phyloP scores from a whole-genome alignment of 2,329 filamentous ascomycete species.

The Aspergillus sp. region DNA sequence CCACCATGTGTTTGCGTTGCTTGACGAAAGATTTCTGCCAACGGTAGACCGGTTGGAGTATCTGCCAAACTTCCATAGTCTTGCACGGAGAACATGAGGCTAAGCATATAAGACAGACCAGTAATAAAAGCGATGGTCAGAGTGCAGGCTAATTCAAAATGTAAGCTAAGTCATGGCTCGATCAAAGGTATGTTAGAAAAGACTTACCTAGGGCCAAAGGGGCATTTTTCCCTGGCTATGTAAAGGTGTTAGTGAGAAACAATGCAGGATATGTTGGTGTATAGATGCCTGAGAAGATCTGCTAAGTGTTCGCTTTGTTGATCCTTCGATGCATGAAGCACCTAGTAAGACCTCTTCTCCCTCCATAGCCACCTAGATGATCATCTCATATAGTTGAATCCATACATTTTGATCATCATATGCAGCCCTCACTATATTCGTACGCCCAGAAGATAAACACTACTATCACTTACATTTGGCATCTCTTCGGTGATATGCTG shows the following conservation, averaged over 20 bases:
- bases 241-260: background rate
- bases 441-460: too few species aligned
- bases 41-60: slow-evolving; percentile 52
- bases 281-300: too few species aligned
- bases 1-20: slow-evolving; percentile 53
- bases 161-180: background rate
- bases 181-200: background rate
- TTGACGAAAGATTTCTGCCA: slow-evolving; percentile 66
- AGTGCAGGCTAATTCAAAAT: slow-evolving; percentile 37
- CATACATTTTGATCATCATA: too few species aligned
- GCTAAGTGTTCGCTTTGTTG: too few species aligned
- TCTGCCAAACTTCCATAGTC: slow-evolving; percentile 46
- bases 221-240: slow-evolving; percentile 30
- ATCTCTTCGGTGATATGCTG: slow-evolving; percentile 54
- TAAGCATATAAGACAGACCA: slow-evolving; percentile 50
- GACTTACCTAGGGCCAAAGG: slow-evolving; percentile 34
- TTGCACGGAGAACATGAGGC: slow-evolving; percentile 54
- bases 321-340: too few species aligned
- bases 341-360: too few species aligned
- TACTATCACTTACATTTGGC: slow-evolving; percentile 42
- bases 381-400: too few species aligned
- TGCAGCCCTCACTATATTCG: too few species aligned
- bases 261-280: too few species aligned
- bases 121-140: slow-evolving; percentile 53
- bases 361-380: too few species aligned